Conservation (phyloP, 1,139 yeast genomes). For the Pichia terricola region DNA sequence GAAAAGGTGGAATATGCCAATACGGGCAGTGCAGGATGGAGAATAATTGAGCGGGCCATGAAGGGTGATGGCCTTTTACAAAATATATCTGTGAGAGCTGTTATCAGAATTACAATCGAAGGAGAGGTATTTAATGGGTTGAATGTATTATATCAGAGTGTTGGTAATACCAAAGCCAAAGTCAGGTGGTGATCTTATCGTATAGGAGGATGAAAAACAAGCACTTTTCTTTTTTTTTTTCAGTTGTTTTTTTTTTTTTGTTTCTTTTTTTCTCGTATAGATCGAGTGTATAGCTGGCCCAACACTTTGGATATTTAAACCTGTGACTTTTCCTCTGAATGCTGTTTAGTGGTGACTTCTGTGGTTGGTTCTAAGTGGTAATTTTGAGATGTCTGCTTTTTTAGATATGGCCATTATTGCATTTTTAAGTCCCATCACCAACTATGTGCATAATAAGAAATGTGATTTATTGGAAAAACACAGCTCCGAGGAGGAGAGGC, state of each 20-base stretch:
- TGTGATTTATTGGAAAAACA: conserved; percentile 11
- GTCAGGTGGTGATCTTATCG: conserved; percentile 6
- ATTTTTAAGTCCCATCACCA: conserved; percentile 10
- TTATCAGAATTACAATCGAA: conserved; percentile 31
- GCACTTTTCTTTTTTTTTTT: not conserved
- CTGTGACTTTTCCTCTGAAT: too few relatives aligned
- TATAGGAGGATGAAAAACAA: not conserved
- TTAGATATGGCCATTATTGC: conserved; percentile 14
- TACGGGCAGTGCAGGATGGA: conserved; percentile 35
- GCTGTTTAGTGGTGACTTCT: too few relatives aligned
- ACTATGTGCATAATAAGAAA: conserved; percentile 13
- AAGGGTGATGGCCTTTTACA: conserved; percentile 42
- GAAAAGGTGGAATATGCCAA: conserved; percentile 38
- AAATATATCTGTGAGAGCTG: conserved; percentile 26
- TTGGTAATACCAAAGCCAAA: conserved; percentile 2
- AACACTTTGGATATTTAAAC: not conserved
- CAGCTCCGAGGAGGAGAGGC: conserved; percentile 9
- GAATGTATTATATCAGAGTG: conserved; percentile 2
- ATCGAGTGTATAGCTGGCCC: not conserved
- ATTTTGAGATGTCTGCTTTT: conserved; percentile 9
- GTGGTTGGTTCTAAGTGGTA: not conserved
- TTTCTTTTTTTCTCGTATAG: not conserved
- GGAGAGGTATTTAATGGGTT: conserved; percentile 3
- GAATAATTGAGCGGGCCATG: conserved; percentile 37
- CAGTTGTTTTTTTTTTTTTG: not conserved